These are phyloP conservation scores for Vitis rotundifolia DNA, from an alignment of 164 flowering plant genomes.

Conservation along the genomic window DNA sequence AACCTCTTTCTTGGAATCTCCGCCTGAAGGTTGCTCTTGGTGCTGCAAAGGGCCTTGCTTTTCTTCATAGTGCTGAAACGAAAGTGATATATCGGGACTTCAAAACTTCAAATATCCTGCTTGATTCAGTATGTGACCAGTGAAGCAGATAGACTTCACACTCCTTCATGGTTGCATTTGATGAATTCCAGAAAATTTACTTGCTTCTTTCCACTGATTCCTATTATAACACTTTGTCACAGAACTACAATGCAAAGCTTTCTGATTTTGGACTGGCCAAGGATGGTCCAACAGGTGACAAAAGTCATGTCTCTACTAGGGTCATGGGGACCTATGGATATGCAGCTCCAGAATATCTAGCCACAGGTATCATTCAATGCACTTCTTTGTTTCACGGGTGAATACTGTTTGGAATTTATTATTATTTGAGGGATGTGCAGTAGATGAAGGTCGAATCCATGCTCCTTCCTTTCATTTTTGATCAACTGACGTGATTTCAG, in stretches of 20 bases:
- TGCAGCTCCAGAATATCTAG: conserved; percentile 93
- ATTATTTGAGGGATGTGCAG: too few relatives aligned
- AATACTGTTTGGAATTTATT: neutral
- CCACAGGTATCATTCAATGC: conserved; percentile 54
- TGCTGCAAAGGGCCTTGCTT: conserved; percentile 82
- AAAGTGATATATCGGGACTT: conserved; percentile 73
- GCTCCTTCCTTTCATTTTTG: too few relatives aligned
- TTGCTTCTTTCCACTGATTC: neutral
- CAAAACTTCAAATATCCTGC: conserved; percentile 69
- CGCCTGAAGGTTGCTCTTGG: conserved; percentile 75
- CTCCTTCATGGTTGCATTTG: neutral
- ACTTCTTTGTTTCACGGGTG: neutral
- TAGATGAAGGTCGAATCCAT: too few relatives aligned
- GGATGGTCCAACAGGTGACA: conserved; percentile 83
- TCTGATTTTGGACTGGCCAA: conserved; percentile 95
- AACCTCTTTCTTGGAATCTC: conserved; percentile 70
- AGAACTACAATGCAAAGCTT: conserved; percentile 79
- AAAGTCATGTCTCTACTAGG: conserved; percentile 83
- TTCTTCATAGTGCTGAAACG: conserved; percentile 59
- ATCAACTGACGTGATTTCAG: too few relatives aligned
- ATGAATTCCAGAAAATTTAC: neutral
- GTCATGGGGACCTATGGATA: conserved; percentile 90
- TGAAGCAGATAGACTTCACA: neutral
- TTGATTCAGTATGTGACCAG: conserved; percentile 53
- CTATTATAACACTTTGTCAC: neutral